Evolutionary conservation across 2,329 filamentous ascomycete genomes (phyloP).

Genomic region (Boeremia exigua): DNA sequence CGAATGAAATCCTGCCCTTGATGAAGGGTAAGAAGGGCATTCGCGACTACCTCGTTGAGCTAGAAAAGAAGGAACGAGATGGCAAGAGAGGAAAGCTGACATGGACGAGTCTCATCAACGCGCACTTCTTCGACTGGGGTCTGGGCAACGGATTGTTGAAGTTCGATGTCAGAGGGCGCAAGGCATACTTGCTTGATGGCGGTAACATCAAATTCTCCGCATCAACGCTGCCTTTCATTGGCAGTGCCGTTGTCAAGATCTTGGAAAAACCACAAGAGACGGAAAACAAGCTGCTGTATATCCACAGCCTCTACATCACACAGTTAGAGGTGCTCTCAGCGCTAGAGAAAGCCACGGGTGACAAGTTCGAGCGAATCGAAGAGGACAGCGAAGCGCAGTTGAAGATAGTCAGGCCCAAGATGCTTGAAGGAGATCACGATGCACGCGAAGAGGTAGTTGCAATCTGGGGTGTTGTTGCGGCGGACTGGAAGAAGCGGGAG

Average conservation of each 20-base stretch:
- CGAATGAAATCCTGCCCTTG: conserved; percentile 56
- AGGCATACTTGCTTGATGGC: conserved; percentile 63
- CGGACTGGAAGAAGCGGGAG: conserved; percentile 42
- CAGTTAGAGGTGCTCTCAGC: conserved; percentile 65
- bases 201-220: conserved; percentile 62
- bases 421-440: conserved; percentile 41
- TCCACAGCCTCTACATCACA: conserved; percentile 64
- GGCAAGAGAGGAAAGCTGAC: conserved; percentile 49
- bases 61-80: conserved; percentile 51
- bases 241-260: conserved; percentile 59
- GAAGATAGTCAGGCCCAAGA: conserved; percentile 34
- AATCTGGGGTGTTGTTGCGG: conserved; percentile 43
- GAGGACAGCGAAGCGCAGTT: conserved; percentile 45
- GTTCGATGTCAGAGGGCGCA: conserved; percentile 59
- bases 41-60: conserved; percentile 55
- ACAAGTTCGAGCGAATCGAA: conserved; percentile 57
- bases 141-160: conserved; percentile 58
- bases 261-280: conserved; percentile 56
- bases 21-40: conserved; percentile 58
- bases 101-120: conserved; percentile 67
- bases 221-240: conserved; percentile 61
- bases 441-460: conserved; percentile 43
- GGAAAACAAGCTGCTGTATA: conserved; percentile 63
- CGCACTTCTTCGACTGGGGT: conserved; percentile 68
- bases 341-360: conserved; percentile 60